These are phyloP conservation scores for Sequoiadendron giganteum DNA, from an alignment of 75 land plant species.

Conservation along the genomic window DNA sequence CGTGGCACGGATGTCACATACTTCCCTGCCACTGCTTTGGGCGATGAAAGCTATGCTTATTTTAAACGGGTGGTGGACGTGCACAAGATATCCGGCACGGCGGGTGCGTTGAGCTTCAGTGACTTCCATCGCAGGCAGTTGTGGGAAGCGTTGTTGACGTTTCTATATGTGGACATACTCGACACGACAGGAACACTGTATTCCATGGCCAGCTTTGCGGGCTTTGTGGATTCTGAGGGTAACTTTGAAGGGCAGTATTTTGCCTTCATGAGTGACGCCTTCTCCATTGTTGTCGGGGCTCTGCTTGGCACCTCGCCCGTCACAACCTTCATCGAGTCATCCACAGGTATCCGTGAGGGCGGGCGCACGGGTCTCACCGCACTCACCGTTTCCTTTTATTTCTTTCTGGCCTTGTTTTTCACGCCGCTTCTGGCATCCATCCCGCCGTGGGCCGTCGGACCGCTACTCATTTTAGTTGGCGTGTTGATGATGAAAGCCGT, in stretches of 20 bases:
- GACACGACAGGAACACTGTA: slow-evolving; percentile 82
- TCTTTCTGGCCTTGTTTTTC: no score
- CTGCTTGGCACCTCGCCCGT: slow-evolving; percentile 64
- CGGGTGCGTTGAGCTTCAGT: slow-evolving; percentile 62
- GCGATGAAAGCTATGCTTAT: slow-evolving; percentile 18
- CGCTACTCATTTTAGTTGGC: no score
- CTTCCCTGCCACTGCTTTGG: slow-evolving; percentile 19
- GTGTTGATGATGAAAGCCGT: neutral
- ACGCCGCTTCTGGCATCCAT: no score
- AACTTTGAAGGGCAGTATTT: slow-evolving; percentile 76
- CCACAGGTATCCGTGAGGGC: slow-evolving; percentile 55
- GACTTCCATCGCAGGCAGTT: slow-evolving; percentile 40
- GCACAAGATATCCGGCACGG: slow-evolving; percentile 56
- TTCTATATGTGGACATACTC: slow-evolving; percentile 79
- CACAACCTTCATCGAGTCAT: slow-evolving; percentile 73
- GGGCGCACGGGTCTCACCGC: no score
- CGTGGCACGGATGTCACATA: slow-evolving; percentile 18
- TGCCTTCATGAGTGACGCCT: slow-evolving; percentile 83
- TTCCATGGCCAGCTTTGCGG: slow-evolving; percentile 82
- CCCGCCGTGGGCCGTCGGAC: no score
- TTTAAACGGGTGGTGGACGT: slow-evolving; percentile 60
- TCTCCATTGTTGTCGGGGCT: slow-evolving; percentile 54
- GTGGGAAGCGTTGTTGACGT: slow-evolving; percentile 63
- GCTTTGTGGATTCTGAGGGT: slow-evolving; percentile 57
- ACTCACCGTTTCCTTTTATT: no score